Evolutionary conservation across 129 eudicot genomes (phyloP).

Genomic region (Flaveria sonorensis): DNA sequence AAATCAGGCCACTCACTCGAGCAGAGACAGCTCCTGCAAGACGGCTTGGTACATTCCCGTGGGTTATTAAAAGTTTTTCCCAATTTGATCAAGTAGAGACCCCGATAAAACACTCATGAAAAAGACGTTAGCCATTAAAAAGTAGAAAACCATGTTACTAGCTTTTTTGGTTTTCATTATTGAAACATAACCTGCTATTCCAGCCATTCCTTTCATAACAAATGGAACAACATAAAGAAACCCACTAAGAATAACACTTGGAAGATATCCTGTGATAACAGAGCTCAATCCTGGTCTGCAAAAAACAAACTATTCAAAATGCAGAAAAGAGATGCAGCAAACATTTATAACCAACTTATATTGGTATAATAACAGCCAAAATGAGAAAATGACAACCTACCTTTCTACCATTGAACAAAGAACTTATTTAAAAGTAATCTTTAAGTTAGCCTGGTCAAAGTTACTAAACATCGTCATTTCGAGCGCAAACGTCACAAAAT

Average conservation of each 20-base stretch:
- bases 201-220: conserved; percentile 74
- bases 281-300: conserved; percentile 84
- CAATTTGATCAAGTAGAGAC: conserved; percentile 81
- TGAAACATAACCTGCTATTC: conserved; percentile 76
- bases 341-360: neutral
- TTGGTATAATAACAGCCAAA: neutral
- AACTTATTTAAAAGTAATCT: neutral
- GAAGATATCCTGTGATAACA: conserved; percentile 81
- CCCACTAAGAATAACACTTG: conserved; percentile 81
- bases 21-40: conserved; percentile 91
- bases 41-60: conserved; percentile 65
- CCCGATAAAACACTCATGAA: conserved; percentile 82
- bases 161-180: conserved; percentile 72
- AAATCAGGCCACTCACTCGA: conserved; percentile 48
- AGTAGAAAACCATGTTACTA: conserved; percentile 85
- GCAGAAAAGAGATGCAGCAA: neutral
- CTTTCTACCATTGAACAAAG: neutral
- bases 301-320: conserved; percentile 21
- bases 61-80: conserved; percentile 74
- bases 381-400: neutral
- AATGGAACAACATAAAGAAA: conserved; percentile 75
- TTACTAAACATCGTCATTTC: neutral
- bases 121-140: conserved; percentile 84
- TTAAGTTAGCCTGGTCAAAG: neutral
- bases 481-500: neutral